phyloP scores from a whole-genome alignment of 2,329 filamentous ascomycete species.

The Colletotrichum sp. region DNA sequence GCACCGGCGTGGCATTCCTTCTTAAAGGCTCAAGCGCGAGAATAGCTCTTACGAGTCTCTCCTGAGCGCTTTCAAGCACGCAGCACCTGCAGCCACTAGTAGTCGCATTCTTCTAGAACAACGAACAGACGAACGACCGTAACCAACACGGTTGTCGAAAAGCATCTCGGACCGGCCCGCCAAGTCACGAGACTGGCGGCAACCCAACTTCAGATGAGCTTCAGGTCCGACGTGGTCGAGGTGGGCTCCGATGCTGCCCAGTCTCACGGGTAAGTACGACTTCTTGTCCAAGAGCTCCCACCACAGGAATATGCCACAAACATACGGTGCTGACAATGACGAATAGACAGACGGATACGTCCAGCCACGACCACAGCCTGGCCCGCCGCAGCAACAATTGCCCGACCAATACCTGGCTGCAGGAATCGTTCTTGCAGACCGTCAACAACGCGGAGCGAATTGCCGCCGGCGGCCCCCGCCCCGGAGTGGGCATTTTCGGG shows the following conservation, averaged over 20 bases:
- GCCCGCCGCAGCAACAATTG: not conserved
- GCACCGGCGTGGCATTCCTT: not conserved
- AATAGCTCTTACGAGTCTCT: not conserved
- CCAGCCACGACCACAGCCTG: constrained; percentile 26
- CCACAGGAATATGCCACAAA: not conserved
- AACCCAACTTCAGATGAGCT: constrained; percentile 7
- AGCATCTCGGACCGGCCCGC: not conserved
- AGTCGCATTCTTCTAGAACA: not conserved
- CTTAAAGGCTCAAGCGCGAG: not conserved
- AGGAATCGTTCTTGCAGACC: constrained; percentile 13
- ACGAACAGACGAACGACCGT: not conserved
- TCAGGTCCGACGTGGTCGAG: constrained; percentile 13
- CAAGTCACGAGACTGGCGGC: not conserved
- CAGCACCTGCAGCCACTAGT: not conserved
- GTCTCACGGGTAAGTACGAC: not conserved
- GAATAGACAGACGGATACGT: constrained; percentile 16
- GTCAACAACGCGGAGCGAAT: constrained; percentile 33
- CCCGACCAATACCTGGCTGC: not conserved
- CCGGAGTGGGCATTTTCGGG: constrained; percentile 29
- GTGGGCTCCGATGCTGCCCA: constrained; percentile 5
- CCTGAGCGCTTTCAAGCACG: not conserved
- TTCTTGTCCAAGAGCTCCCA: not conserved
- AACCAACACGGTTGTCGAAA: not conserved
- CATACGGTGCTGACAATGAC: not conserved
- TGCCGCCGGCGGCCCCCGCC: constrained; percentile 26